A percentile compares a stretch with the other conserved stretches of the same genome.
These are phyloP conservation scores for Pseudonectria buxi DNA, from an alignment of 2,329 filamentous ascomycete species.

Conservation along the genomic window DNA sequence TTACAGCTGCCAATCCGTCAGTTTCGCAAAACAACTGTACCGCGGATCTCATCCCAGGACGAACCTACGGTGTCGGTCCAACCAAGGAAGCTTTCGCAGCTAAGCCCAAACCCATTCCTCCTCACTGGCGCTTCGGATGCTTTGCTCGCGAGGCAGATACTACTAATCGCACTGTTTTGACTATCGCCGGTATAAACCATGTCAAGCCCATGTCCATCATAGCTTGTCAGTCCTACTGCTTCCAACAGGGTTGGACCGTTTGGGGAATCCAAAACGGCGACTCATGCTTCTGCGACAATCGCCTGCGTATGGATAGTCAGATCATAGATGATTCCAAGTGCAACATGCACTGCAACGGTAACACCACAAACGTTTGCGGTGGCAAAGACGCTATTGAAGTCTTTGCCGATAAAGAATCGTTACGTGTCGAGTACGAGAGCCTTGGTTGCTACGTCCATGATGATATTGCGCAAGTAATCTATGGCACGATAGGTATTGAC, in stretches of 20 bases:
- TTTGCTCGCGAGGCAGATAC: slow-evolving; percentile 2
- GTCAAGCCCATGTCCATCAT: slow-evolving; percentile 4
- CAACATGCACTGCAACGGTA: slow-evolving; percentile 5
- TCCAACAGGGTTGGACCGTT: slow-evolving; percentile 1
- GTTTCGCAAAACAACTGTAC: slow-evolving; percentile 4
- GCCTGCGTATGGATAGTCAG: slow-evolving; percentile 6
- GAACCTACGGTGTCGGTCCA: slow-evolving; percentile 5
- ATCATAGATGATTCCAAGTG: slow-evolving; percentile 4
- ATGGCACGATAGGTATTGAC: neutral
- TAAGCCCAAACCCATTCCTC: neutral
- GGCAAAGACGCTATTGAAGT: slow-evolving; percentile 4
- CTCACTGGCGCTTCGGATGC: slow-evolving; percentile 4
- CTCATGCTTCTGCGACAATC: slow-evolving; percentile 4
- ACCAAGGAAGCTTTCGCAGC: slow-evolving; percentile 1
- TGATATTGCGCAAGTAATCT: neutral
- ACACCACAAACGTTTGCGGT: slow-evolving; percentile 4
- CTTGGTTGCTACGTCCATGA: slow-evolving; percentile 4
- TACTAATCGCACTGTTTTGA: slow-evolving; percentile 1
- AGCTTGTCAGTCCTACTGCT: slow-evolving; percentile 4
- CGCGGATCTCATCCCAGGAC: slow-evolving; percentile 2
- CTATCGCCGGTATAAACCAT: slow-evolving; percentile 1
- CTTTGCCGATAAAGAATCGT: neutral
- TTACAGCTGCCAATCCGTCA: slow-evolving; percentile 5
- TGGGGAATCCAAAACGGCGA: slow-evolving; percentile 4
- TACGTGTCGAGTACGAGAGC: slow-evolving; percentile 3